phyloP scores from a whole-genome alignment of 169 alveolate genomes.

The Pseudocohnilembus persalinus region DNA sequence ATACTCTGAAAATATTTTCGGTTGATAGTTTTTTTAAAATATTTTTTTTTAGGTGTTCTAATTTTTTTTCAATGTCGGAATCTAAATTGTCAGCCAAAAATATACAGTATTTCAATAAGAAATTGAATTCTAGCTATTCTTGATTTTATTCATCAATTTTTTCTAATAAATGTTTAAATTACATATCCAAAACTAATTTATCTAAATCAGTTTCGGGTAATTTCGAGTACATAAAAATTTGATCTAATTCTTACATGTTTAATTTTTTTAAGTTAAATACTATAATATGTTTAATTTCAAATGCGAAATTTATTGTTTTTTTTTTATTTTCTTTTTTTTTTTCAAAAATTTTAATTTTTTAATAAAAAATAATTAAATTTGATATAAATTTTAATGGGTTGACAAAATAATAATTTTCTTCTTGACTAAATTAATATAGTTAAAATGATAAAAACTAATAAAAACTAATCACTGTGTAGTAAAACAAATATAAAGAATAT shows the following conservation, averaged over 20 bases:
- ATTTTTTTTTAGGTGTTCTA: background rate
- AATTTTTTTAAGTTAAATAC: too few relatives aligned
- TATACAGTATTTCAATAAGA: slow-evolving; percentile 1
- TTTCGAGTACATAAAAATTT: background rate
- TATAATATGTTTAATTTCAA: too few relatives aligned
- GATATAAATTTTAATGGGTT: too few relatives aligned
- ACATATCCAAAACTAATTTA: background rate
- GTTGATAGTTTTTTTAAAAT: background rate
- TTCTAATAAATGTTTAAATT: slow-evolving; percentile 17
- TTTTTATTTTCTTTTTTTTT: too few relatives aligned
- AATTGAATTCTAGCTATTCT: slow-evolving; percentile 8
- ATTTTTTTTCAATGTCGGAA: background rate
- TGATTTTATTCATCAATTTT: slow-evolving; percentile 12
- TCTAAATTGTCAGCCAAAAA: slow-evolving; percentile 3
- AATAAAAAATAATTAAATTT: too few relatives aligned
- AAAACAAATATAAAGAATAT: too few relatives aligned
- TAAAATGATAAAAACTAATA: too few relatives aligned
- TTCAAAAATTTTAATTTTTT: too few relatives aligned
- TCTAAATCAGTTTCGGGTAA: background rate
- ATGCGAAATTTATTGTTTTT: background rate
- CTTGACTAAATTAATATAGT: too few relatives aligned
- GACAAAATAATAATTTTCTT: too few relatives aligned
- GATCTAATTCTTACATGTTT: background rate
- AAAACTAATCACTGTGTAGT: too few relatives aligned
- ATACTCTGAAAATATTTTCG: slow-evolving; percentile 8